These are phyloP conservation scores for Tubosaeta sp. DNA, from an alignment of 768 basidiomycete genomes.

Conservation along the genomic window DNA sequence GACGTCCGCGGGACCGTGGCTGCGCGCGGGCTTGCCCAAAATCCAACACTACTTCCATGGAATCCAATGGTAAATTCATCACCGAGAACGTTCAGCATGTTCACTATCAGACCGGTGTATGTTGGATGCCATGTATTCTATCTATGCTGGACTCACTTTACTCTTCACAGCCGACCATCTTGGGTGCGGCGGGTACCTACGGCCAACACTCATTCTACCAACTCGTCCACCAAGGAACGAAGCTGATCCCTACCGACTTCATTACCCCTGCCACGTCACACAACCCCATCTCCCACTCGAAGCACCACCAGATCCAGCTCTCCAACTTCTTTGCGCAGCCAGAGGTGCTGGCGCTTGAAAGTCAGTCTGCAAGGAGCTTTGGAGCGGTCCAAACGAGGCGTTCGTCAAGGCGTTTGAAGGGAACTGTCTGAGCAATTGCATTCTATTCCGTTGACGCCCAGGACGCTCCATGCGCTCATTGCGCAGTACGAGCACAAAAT, in stretches of 20 bases:
- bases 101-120: slow-evolving; percentile 91
- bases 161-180: slow-evolving; percentile 88
- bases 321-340: slow-evolving; percentile 99
- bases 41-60: slow-evolving; percentile 63
- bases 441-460: slow-evolving; percentile 93
- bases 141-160: not conserved
- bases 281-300: slow-evolving; percentile 82
- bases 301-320: slow-evolving; percentile 92
- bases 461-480: slow-evolving; percentile 82
- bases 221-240: slow-evolving; percentile 91
- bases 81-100: slow-evolving; percentile 93
- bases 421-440: slow-evolving; percentile 94
- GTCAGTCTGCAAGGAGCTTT: slow-evolving; percentile 70
- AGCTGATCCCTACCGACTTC: slow-evolving; percentile 89
- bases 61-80: slow-evolving; percentile 96
- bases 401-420: slow-evolving; percentile 97
- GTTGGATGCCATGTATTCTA: slow-evolving; percentile 25
- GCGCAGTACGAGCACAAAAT: slow-evolving; percentile 98
- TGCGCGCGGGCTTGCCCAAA: no score
- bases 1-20: no score
- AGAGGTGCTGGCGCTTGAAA: slow-evolving; percentile 98
- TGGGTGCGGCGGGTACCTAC: slow-evolving; percentile 98
- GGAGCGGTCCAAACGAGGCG: slow-evolving; percentile 69
- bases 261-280: slow-evolving; percentile 84
- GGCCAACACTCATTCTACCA: slow-evolving; percentile 99